Conservation (phyloP, 2,329 filamentous ascomycete species). For the Cladosporium sp. region DNA sequence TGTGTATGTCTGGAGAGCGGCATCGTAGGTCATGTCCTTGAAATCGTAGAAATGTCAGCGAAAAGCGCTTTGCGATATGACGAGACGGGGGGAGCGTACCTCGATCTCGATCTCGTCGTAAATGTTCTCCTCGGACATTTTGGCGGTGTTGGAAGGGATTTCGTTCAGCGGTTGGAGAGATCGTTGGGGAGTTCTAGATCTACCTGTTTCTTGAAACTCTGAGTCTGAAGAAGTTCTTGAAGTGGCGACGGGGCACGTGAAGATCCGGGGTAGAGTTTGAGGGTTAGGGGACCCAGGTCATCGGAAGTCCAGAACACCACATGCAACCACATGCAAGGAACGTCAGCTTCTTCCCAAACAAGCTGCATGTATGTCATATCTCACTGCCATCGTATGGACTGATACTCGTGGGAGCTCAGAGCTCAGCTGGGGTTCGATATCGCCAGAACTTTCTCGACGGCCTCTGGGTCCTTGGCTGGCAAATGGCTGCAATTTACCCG, state of each 20-base stretch:
- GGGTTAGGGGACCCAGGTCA: background rate
- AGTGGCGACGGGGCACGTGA: conserved; percentile 4
- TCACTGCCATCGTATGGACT: background rate
- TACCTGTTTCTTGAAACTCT: background rate
- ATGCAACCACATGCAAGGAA: background rate
- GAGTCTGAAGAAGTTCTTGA: conserved; percentile 9
- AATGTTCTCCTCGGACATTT: conserved; percentile 50
- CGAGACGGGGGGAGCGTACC: conserved; percentile 24
- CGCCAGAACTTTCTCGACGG: background rate
- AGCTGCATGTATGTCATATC: background rate
- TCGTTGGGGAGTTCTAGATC: background rate
- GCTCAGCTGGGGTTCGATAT: background rate
- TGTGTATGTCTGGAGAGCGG: conserved; percentile 81
- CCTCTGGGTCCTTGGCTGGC: background rate
- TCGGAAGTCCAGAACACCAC: too few species aligned
- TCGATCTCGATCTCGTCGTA: conserved; percentile 99
- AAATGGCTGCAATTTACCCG: background rate
- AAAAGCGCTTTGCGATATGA: background rate
- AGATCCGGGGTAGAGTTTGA: conserved; percentile 8
- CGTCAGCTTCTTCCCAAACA: background rate
- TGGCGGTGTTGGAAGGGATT: background rate
- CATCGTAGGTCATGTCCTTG: conserved; percentile 85
- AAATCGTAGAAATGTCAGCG: background rate
- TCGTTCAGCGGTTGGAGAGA: background rate
- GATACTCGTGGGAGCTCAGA: background rate